Evolutionary conservation across 2,329 filamentous ascomycete genomes (phyloP), one percentile per base, ranked within the genome.

Genomic region (Fusarium solani-melongenae): DNA sequence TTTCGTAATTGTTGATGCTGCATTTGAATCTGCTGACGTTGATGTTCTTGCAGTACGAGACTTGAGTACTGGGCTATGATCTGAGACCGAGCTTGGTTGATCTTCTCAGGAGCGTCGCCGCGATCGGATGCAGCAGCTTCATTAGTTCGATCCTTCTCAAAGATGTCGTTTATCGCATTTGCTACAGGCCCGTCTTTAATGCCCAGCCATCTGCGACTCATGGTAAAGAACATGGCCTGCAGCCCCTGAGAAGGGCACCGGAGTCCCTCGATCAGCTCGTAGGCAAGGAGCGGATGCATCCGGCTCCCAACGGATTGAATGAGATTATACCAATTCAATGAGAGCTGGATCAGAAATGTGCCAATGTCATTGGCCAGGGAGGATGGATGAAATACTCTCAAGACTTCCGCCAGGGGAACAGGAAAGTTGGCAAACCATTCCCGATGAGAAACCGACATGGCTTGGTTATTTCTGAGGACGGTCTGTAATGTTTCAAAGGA

Each of bases 391-490:
- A 66, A 69, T 14, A 57, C 34, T 17, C 46, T 58, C 20, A 58
- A 53, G 53, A 78, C 59, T 11, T 76, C 70, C 14, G 56, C 46
- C 11, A 61, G 41, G 10, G 70, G 27, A 15, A 64, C 44, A 5
- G 80, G 81, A 29, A 81, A 82, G 14, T 66, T 59, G 10, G 80
- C 70, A 57, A 82, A 78, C 80, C 80, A 82, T 31, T 67, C 31
- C 10, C 80, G 66, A 38, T 82, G 75, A 22, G 44, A 17, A 17
- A 36, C 17, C 3, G 74, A 67, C 29, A 82, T 66, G 7, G 69
- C 58, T 5, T 71, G 64, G 53, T 80, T 79, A 7, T 71, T 73
- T 31, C 74, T 74, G 5, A 81, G 67, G 29, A 78, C 55, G 7
- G 29, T 57, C 29, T 44, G 71, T 12, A 80, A 51, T 22, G 64